A percentile compares a stretch with the other conserved stretches of the same genome.
These are phyloP conservation scores for Litsea cubeba DNA, from an alignment of 164 flowering plant species.

Conservation along the genomic window DNA sequence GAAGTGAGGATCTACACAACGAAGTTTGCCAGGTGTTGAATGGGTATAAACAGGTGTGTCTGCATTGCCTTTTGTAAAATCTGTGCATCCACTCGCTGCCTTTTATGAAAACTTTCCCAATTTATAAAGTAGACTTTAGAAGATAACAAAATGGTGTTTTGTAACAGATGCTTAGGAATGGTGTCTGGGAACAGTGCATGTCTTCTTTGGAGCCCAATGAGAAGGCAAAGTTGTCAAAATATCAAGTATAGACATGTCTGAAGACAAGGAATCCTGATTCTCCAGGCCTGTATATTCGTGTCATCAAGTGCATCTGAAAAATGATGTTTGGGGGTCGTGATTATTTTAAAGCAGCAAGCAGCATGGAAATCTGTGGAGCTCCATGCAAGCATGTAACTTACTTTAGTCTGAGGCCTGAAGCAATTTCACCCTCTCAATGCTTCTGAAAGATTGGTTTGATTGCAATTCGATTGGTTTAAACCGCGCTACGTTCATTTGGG, in stretches of 20 bases:
- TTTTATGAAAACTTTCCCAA: not conserved
- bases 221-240: constrained; percentile 67
- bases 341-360: not conserved
- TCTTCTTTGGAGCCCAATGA: constrained; percentile 79
- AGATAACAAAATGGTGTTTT: constrained; percentile 4
- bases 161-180: constrained; percentile 73
- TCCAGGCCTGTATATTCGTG: constrained; percentile 14
- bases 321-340: constrained; percentile 10
- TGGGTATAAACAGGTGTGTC: constrained; percentile 88
- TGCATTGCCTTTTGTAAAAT: not conserved
- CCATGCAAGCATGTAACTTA: no score
- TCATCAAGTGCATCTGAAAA: constrained; percentile 1
- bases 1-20: constrained; percentile 82
- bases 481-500: not conserved
- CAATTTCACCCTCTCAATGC: not conserved
- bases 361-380: not conserved
- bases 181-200: constrained; percentile 96
- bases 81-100: not conserved
- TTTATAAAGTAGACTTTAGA: not conserved
- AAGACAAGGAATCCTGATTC: not conserved
- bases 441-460: not conserved
- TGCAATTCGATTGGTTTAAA: not conserved
- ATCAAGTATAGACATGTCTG: constrained; percentile 43
- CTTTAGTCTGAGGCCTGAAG: not conserved
- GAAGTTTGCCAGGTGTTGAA: constrained; percentile 90